Base-by-base conservation (phyloP, 225 moss, liverwort and hornwort genomes). In the Ulota crispa region DNA sequence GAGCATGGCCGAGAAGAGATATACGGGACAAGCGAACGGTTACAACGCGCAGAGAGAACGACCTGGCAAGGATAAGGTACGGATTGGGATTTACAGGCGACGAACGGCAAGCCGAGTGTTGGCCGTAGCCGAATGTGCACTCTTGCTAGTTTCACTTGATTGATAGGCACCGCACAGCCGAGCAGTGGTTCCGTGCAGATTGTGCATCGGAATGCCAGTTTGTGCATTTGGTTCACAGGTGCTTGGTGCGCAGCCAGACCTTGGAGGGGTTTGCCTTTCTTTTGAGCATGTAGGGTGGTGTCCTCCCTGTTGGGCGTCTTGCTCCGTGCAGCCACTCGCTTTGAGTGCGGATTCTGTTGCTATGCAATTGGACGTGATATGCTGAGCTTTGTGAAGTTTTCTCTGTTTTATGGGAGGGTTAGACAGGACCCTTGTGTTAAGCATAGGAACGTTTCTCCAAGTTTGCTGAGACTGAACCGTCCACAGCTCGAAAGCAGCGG, bases 51-150 rank as follows among this genome's bases (percentile, higher is more conserved):
- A 54, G 82, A 85, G 72, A 73, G 92, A 94, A n/a, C 86, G 86
- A 81, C 39, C 82, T 83, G 88, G 90, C 79, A 92, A 91, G 85
- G 91, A 94, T 70, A 93, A 94, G 94, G 93, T 80, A 78, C 78
- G 67, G 41, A 70, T 27, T 53, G 47, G 37, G 37, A 42, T 28
- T 65, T 56, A 10, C 72, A 60, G 59, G 37, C 53, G 23, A 32
- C 30, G 31, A 52, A 47, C n/a, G 52, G 67, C 37, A 65, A 23
- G 60, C 39, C 63, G 18, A 42, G n/a, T 63, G 57, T 20, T 16
- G 64, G 32, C 20, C 65, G 34, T 34, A 56, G 55, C 65, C 34
- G 64, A 11, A 9, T 47, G 36, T 47, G 34, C 26, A 34, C 63
- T 80, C 19, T 54, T 70, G 32, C 31, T 42, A 63, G 28, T 84